Conservation (phyloP, 78 protist species). For the Creolimax fragrantissima region DNA sequence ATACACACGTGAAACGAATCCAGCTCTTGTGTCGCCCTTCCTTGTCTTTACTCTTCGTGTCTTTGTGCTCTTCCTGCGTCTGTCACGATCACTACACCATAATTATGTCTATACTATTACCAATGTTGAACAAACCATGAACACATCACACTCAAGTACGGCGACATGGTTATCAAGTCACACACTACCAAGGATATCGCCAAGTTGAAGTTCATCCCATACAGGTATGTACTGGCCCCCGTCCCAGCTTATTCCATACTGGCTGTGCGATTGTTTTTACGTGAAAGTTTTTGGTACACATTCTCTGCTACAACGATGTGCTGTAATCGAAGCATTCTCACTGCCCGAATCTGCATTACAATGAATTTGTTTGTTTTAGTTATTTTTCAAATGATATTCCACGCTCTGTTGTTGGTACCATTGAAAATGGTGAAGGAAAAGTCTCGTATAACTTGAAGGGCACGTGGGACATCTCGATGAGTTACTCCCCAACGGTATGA, state of each 20-base stretch:
- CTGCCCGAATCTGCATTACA: too few species aligned
- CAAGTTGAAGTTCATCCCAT: not conserved
- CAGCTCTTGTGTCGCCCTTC: too few species aligned
- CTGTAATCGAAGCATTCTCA: too few species aligned
- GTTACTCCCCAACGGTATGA: not conserved
- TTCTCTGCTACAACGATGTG: too few species aligned
- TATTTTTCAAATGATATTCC: not conserved
- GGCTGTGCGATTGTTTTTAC: too few species aligned
- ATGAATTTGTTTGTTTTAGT: too few species aligned
- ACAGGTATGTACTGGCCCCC: conserved; percentile 6
- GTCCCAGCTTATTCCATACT: too few species aligned
- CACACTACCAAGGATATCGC: conserved; percentile 23
- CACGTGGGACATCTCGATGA: conserved; percentile 14
- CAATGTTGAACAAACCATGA: not conserved
- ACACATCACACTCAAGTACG: conserved; percentile 20
- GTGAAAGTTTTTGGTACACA: too few species aligned
- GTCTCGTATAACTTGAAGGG: not conserved
- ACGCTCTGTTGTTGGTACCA: not conserved
- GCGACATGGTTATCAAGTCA: conserved; percentile 16
- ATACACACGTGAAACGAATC: too few species aligned
- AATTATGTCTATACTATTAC: not conserved
- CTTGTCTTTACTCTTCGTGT: too few species aligned
- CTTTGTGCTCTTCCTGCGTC: not conserved
- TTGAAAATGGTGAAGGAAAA: not conserved
- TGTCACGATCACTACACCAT: not conserved